Conservation (phyloP, 345 rosid species). For the Capsella bursapastoris region DNA sequence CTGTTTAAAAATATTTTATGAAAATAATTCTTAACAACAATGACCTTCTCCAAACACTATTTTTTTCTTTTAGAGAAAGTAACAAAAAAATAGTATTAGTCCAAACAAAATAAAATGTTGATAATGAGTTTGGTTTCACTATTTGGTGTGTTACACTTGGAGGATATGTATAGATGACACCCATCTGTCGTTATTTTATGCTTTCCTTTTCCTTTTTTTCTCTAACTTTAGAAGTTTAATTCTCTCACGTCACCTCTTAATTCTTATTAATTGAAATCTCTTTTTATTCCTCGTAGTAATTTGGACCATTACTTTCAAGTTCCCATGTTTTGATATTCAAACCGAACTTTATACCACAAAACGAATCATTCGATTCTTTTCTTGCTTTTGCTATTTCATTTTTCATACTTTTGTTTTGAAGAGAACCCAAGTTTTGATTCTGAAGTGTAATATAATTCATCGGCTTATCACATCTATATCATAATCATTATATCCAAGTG, state of each 20-base stretch:
- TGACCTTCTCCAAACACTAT: no score
- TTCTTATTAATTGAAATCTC: neutral
- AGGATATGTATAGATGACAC: conserved; percentile 23
- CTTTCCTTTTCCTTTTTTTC: conserved; percentile 26
- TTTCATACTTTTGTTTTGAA: conserved; percentile 18
- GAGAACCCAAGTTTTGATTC: conserved; percentile 19
- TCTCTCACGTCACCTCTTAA: conserved; percentile 33
- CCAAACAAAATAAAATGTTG: neutral
- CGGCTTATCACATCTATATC: no score
- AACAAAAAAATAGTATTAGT: neutral
- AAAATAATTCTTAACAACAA: no score
- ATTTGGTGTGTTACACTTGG: conserved; percentile 19
- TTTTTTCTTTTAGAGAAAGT: no score
- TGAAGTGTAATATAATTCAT: no score
- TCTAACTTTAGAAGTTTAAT: conserved; percentile 24
- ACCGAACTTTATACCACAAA: conserved; percentile 14
- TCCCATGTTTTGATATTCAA: conserved; percentile 26
- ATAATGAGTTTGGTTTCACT: conserved; percentile 19
- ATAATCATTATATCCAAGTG: no score
- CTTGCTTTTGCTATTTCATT: conserved; percentile 34
- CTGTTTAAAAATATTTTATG: neutral
- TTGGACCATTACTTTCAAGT: conserved; percentile 28
- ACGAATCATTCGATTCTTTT: conserved; percentile 43
- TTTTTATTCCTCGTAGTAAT: conserved; percentile 29
- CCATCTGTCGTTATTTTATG: conserved; percentile 12